Evolutionary conservation across 441 rosid genomes (phyloP).

Genomic region (Kokia cookei): DNA sequence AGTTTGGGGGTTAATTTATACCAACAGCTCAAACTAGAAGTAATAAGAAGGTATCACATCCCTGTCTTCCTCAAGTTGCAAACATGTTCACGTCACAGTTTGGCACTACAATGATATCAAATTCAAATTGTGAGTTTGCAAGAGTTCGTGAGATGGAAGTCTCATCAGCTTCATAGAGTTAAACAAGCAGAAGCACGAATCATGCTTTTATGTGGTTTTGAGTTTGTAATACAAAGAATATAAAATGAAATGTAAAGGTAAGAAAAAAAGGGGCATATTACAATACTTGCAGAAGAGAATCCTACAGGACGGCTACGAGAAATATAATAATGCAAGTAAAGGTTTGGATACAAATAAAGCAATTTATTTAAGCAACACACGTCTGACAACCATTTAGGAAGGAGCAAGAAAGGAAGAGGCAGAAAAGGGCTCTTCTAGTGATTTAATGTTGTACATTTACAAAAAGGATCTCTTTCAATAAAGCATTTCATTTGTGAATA

Average conservation of each 20-base stretch:
- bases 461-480: constrained; percentile 25
- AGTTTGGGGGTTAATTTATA: not conserved
- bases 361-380: constrained; percentile 15
- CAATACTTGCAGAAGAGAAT: not conserved
- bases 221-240: not conserved
- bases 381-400: constrained; percentile 3
- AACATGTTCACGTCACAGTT: not conserved
- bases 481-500: constrained; percentile 12
- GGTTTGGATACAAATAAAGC: constrained; percentile 9
- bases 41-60: not conserved
- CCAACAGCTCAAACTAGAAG: not conserved
- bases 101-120: not conserved
- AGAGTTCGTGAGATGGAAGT: not conserved
- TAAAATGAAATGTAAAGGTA: not conserved
- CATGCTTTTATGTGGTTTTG: not conserved
- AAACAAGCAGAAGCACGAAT: not conserved
- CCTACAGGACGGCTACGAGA: not conserved
- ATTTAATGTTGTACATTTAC: constrained; percentile 23
- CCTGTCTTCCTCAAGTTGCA: not conserved
- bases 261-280: not conserved
- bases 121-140: not conserved
- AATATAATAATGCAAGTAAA: not conserved
- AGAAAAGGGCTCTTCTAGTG: constrained; percentile 11
- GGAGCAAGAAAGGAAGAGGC: constrained; percentile 1
- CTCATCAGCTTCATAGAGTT: not conserved